Percentiles rank a stretch among this genome's conserved stretches.
Evolutionary conservation across 1,284 basidiomycete species (phyloP).

Genomic region (Microbotryum silenes-acaulis): DNA sequence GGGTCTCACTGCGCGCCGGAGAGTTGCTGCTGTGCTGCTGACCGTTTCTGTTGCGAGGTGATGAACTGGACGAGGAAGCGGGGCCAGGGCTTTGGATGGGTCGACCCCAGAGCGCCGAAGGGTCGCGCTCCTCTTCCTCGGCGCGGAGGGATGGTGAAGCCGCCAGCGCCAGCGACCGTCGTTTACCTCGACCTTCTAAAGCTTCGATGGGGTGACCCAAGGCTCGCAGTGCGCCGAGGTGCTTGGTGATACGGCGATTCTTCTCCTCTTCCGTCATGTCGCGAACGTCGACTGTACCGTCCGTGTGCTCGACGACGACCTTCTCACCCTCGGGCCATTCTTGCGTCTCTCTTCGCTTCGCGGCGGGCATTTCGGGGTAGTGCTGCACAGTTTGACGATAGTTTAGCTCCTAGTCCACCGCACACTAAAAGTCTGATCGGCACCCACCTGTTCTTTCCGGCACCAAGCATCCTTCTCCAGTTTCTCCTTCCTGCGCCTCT

Average conservation of each 20-base stretch:
- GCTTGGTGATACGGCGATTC: constrained; percentile 16
- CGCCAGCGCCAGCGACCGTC: not conserved
- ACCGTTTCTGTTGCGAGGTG: not conserved
- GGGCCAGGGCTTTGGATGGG: not conserved
- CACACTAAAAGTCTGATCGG: not conserved
- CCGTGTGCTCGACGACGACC: constrained; percentile 30
- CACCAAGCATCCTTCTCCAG: constrained; percentile 33
- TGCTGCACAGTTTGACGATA: not conserved
- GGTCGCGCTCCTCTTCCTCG: not conserved
- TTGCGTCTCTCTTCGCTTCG: not conserved
- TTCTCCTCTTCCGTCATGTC: constrained; percentile 26
- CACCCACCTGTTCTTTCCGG: constrained; percentile 24
- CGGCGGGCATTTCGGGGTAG: constrained; percentile 14
- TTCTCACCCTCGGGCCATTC: constrained; percentile 32
- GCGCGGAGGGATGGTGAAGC: not conserved
- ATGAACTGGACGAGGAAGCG: not conserved
- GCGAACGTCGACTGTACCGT: constrained; percentile 26
- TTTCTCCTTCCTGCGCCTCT: constrained; percentile 26
- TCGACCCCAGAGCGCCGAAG: not conserved
- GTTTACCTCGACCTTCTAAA: constrained; percentile 5
- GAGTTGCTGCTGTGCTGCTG: too few species aligned
- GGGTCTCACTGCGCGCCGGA: too few species aligned
- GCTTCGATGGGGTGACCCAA: constrained; percentile 25
- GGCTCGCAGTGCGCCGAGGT: constrained; percentile 24
- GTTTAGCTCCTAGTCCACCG: constrained; percentile 11